Base-by-base conservation (phyloP, 768 basidiomycete species). In the Leccinum pellstonianum region DNA sequence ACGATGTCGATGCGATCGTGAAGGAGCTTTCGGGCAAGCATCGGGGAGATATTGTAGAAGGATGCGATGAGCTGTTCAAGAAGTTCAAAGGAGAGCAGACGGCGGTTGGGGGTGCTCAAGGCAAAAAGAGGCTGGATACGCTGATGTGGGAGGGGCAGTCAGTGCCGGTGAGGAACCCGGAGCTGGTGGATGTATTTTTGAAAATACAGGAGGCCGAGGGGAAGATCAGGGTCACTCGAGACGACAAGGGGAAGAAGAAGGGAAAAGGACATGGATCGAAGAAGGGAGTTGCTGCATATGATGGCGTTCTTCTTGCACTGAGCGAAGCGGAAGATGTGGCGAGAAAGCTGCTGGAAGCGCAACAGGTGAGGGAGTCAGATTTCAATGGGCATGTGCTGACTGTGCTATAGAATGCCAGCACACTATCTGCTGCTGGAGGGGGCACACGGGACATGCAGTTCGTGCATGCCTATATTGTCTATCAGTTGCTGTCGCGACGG, bases 301-400 rank as follows among this genome's bases (percentile, higher is more conserved):
- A 97, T 75, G 85, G 85, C 19, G 85, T 95, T 58, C 80, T 98
- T 27, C 81, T 85, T 23, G 88, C 93, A 1, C 72, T 97, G 61
- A 93, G 92, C 57, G 95, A 98, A 57, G 95, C 93, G 2, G 95
- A 96, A 70, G 87, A 87, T 5, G 86, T 94, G 1, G 86, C 92
- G 3, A 80, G 88, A 57, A 90, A 88, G 69, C 77, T 96, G 25
- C 77, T 84, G 27, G 95, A 95, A 68, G 84, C 86, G n/a, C 90
- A 95, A 59, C 87, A 94, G 81, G 93, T 91, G 58, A 57, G 77
- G 27, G 14, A 2, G 21, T 25, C 3, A 8, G 3, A 53, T 6
- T 23, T 56, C 6, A 19, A 8, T 33, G 15, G 19, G 21, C 23
- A 48, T 41, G n/a, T 46, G 19, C 47, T 55, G 51, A 27, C 56